These are phyloP conservation scores for Phytomonas sp. DNA, from an alignment of 208 protist species.

Conservation along the genomic window DNA sequence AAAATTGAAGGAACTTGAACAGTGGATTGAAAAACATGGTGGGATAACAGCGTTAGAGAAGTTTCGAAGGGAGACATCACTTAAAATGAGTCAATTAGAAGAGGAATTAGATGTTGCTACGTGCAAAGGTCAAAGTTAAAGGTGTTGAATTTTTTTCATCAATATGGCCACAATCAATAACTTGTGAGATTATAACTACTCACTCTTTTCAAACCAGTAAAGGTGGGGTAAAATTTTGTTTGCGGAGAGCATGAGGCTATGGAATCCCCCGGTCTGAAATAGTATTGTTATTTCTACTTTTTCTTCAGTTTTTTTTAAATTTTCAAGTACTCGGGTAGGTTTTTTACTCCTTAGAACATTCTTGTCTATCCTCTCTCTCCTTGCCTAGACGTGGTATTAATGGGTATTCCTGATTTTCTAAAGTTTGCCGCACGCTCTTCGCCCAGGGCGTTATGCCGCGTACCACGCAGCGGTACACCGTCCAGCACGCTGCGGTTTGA, in stretches of 20 bases:
- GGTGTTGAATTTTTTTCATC: constrained; percentile 5
- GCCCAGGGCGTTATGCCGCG: constrained; percentile 46
- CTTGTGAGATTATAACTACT: neutral
- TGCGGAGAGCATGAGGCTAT: neutral
- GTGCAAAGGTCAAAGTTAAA: constrained; percentile 4
- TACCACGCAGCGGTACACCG: constrained; percentile 16
- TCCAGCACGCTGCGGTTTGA: constrained; percentile 46
- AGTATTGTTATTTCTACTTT: constrained; percentile 6
- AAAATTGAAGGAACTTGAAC: constrained; percentile 36
- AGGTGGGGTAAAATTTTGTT: neutral
- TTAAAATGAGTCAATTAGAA: constrained; percentile 66
- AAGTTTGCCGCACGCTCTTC: constrained; percentile 68
- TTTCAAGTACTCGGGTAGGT: neutral
- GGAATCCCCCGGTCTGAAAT: neutral
- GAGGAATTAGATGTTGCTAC: constrained; percentile 36
- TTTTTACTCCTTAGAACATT: neutral
- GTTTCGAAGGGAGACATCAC: constrained; percentile 39
- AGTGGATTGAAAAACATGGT: constrained; percentile 19
- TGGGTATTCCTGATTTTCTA: constrained; percentile 83
- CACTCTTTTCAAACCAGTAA: neutral
- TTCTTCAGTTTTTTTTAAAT: constrained; percentile 7
- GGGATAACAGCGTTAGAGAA: constrained; percentile 19
- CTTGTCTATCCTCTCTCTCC: neutral
- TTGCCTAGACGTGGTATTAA: constrained; percentile 1
- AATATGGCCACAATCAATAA: neutral